Conservation (phyloP, 257 asterid species). For the Solanum piurae region DNA sequence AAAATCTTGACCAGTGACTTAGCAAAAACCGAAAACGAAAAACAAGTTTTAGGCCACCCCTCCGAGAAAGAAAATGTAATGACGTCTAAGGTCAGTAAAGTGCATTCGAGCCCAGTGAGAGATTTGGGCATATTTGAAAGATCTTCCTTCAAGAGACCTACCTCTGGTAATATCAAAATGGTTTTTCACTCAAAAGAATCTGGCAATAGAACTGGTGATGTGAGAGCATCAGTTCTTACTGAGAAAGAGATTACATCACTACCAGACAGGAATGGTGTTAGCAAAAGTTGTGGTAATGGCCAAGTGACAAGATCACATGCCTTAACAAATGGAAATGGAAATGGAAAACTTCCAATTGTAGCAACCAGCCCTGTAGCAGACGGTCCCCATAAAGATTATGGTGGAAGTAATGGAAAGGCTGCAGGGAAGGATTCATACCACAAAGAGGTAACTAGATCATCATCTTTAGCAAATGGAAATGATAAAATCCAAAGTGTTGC, state of each 20-base stretch:
- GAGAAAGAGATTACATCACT: slow-evolving; percentile 18
- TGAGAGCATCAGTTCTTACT: slow-evolving; percentile 16
- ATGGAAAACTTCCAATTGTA: slow-evolving; percentile 18
- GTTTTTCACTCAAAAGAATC: slow-evolving; percentile 28
- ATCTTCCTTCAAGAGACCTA: slow-evolving; percentile 22
- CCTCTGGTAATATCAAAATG: slow-evolving; percentile 33
- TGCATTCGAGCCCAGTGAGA: slow-evolving; percentile 23
- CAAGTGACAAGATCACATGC: slow-evolving; percentile 18
- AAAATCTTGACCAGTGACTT: slow-evolving; percentile 22
- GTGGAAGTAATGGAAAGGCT: slow-evolving; percentile 2
- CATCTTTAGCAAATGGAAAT: slow-evolving; percentile 25
- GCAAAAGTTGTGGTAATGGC: slow-evolving; percentile 10
- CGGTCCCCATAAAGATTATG: slow-evolving; percentile 18
- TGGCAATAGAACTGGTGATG: slow-evolving; percentile 26
- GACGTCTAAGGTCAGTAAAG: slow-evolving; percentile 23
- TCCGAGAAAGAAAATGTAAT: slow-evolving; percentile 13
- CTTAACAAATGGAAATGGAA: slow-evolving; percentile 13
- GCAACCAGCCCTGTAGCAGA: slow-evolving; percentile 13
- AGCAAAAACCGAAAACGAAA: slow-evolving; percentile 22
- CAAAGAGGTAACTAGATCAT: slow-evolving; percentile 11
- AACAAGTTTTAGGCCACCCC: slow-evolving; percentile 22
- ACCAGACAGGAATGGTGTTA: slow-evolving; percentile 25
- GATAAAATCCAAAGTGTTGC: slow-evolving; percentile 16
- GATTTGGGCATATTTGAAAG: slow-evolving; percentile 19
- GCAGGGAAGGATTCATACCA: neutral